Base-by-base conservation (phyloP, 495 filamentous ascomycete genomes). In the Lepraria neglecta region DNA sequence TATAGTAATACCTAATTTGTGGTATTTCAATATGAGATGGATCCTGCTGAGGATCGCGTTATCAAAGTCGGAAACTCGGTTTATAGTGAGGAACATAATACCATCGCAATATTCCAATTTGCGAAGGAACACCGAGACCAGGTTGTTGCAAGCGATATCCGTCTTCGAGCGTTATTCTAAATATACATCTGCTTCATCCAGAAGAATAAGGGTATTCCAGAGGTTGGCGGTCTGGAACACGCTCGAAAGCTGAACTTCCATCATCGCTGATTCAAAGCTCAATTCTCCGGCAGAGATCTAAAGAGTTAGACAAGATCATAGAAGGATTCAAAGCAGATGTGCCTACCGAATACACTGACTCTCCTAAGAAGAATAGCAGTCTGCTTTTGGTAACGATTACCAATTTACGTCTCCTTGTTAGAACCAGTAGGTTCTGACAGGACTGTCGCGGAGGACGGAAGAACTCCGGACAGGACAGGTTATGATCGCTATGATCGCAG, bases 71-170 rank as follows among this genome's bases (percentile, higher is more conserved):
- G 64, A 65, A 42, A 58, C 60, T 42, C 64, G 65, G 51, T 73
- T 73, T 9, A 68, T 65, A 28, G 71, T 73, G 15, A 73, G 59
- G 65, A 71, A 71, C 30, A 74, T 62, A 6, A 73, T 38, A 48
- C 72, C 67, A 45, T 76, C 65, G 55, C 75, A 83, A 65, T 82
- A 82, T 68, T 84, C 79, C 2, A 84, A 68, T 64, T 76, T 78
- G 17, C 80, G 71, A 46, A 84, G 67, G 60, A 83, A 83, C 53
- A 82, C 62, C 12, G 68, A 68, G 17, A 73, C 61, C 4, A 72
- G 61, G 12, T 56, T 58, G 58, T 73, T 73, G 28, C 68, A 67
- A 14, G 71, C 62, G 63, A 58, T 40, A n/a, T 69, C 54, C 53
- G 56, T 51, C 2, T 40, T 43, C 11, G 66, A 66, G 38, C 65